phyloP scores from a whole-genome alignment of 2,329 filamentous ascomycete genomes.

The Cytospora leucostoma region DNA sequence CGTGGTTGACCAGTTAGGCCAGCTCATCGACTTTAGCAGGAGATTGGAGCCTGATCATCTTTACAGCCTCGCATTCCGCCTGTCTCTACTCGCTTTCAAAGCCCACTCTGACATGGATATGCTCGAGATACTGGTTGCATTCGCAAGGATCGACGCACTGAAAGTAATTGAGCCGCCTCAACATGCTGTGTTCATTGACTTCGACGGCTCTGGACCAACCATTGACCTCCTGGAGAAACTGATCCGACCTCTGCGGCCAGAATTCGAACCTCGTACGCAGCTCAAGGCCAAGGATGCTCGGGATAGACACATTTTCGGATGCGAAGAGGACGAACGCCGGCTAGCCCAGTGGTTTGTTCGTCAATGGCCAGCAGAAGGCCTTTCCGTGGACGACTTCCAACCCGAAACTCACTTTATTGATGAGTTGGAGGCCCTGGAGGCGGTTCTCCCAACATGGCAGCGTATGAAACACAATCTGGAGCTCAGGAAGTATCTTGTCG shows the following conservation, averaged over 20 bases:
- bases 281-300: not conserved
- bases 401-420: conserved; percentile 39
- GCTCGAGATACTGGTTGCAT: not conserved
- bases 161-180: conserved; percentile 7
- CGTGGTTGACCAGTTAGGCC: conserved; percentile 14
- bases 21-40: conserved; percentile 17
- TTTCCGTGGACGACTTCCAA: conserved; percentile 35
- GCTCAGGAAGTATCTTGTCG: conserved; percentile 45
- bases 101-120: not conserved
- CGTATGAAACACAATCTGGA: conserved; percentile 51
- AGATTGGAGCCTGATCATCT: not conserved
- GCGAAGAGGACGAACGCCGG: conserved; percentile 5
- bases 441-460: conserved; percentile 49
- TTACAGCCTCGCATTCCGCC: conserved; percentile 12
- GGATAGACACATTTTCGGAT: not conserved
- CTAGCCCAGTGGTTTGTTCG: conserved; percentile 45
- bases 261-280: not conserved
- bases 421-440: conserved; percentile 39
- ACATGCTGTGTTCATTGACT: conserved; percentile 15
- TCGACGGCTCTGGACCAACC: not conserved
- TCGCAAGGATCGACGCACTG: conserved; percentile 7
- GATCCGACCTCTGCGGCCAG: conserved; percentile 2
- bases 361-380: conserved; percentile 48
- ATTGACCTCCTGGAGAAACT: not conserved
- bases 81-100: conserved; percentile 11